Percentiles rank a stretch among this genome's conserved stretches.
Conservation (phyloP, 169 alveolate genomes). For the Eimeria brunetti region DNA sequence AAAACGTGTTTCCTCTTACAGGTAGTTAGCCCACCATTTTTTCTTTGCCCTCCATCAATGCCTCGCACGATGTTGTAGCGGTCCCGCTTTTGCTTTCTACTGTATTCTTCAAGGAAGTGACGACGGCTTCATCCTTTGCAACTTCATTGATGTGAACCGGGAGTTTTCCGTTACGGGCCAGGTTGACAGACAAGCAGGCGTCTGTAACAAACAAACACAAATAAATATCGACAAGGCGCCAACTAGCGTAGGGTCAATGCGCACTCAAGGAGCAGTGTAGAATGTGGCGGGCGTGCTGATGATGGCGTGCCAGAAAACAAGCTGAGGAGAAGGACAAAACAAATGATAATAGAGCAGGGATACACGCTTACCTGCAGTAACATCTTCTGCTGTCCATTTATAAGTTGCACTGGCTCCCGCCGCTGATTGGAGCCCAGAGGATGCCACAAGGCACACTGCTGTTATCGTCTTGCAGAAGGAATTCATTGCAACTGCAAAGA, state of each 20-base stretch:
- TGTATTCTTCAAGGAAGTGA: not conserved
- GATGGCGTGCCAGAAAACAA: not conserved
- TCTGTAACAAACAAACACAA: not conserved
- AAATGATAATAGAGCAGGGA: not conserved
- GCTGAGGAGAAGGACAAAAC: not conserved
- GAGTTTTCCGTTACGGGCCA: conserved; percentile 20
- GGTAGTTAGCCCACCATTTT: not conserved
- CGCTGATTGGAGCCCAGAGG: not conserved
- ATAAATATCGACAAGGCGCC: not conserved
- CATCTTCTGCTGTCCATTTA: no score
- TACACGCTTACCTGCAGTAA: not conserved
- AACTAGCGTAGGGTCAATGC: not conserved
- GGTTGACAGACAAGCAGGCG: not conserved
- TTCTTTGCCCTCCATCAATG: not conserved
- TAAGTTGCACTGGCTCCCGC: not conserved
- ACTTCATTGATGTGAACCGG: no score
- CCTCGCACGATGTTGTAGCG: not conserved
- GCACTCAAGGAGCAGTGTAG: not conserved
- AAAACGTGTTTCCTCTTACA: not conserved
- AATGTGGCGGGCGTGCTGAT: not conserved
- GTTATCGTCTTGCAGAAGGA: not conserved
- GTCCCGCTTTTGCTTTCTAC: not conserved
- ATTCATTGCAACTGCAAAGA: not conserved
- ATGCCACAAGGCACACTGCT: not conserved
- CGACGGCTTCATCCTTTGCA: no score